Base-by-base conservation (phyloP, 129 eudicot species). In the Smallanthus sonchifolius region DNA sequence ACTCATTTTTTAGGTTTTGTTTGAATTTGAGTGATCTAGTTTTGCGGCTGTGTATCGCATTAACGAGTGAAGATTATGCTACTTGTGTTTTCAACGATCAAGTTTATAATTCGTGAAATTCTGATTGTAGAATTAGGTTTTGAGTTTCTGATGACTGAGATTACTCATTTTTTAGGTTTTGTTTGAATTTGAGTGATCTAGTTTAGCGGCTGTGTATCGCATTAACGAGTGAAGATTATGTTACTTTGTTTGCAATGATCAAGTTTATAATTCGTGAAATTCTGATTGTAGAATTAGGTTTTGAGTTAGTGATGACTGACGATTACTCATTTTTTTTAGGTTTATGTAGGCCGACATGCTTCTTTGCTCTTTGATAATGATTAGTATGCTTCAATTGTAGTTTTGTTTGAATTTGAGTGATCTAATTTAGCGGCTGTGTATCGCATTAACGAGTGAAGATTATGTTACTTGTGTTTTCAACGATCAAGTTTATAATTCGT, bases 401-500 rank as follows among this genome's bases (percentile, higher is more conserved):
- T 48, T 68, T 28, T 34, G 55, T 40, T 1, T 16, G 67, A 13
- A 55, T 24, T 24, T 24, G 0, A 37, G 4, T 77, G 51, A 69
- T 77, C 76, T 69, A 62, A 59, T 69, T 59, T 69, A 69, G 43
- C 49, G 10, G 59, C 0, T 56, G 47, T 66, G 74, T 40, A 39
- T 75, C 54, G 16, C 59, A 37, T 75, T 65, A 51, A 75, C 54
- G 19, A 35, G 20, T 55, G 34, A 30, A 32, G 10, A 38, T 8
- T 24, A n/a, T 6, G 1, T 43, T 34, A 67, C 51, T 10, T 20
- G 30, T 14, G 32, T 44, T 57, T 45, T 57, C 59, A 44, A 17
- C 55, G 71, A 77, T 77, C 81, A 69, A 17, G 54, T 32, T 57
- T 69, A 24, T 44, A 69, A 20, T 77, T 68, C 32, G 19, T 44